Conservation (phyloP, 1,139 yeast species). For the Kodamaea suecica region DNA sequence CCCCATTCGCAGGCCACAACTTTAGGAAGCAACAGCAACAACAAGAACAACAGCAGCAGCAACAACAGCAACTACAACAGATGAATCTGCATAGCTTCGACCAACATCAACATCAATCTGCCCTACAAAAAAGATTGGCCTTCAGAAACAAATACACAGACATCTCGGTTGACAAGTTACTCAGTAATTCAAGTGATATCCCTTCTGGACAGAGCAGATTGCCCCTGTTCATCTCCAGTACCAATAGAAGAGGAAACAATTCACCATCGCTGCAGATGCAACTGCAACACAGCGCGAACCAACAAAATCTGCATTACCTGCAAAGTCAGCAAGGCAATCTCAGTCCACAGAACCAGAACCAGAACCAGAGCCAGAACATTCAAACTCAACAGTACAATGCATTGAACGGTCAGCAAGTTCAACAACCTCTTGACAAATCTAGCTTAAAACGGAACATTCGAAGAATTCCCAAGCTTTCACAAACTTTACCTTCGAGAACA, state of each 20-base stretch:
- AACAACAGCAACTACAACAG: constrained; percentile 12
- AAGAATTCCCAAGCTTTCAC: constrained; percentile 56
- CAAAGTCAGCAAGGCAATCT: constrained; percentile 4
- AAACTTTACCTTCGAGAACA: constrained; percentile 76
- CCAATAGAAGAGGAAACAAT: constrained; percentile 4
- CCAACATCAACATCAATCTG: constrained; percentile 19
- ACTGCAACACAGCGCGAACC: constrained; percentile 2
- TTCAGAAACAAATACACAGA: constrained; percentile 55
- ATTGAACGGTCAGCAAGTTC: too few relatives aligned
- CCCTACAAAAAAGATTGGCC: constrained; percentile 27
- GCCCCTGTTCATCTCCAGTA: constrained; percentile 28
- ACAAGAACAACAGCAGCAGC: constrained; percentile 9
- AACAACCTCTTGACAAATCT: constrained; percentile 9
- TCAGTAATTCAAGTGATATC: constrained; percentile 77
- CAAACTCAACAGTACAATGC: neutral
- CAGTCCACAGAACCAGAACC: neutral
- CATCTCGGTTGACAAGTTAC: constrained; percentile 66
- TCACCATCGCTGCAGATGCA: neutral
- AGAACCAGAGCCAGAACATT: constrained; percentile 1
- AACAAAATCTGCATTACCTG: neutral
- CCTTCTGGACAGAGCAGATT: constrained; percentile 71
- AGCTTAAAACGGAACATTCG: constrained; percentile 26
- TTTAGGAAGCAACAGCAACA: constrained; percentile 33
- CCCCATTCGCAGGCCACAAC: constrained; percentile 80
- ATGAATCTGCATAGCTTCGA: constrained; percentile 16